Base-by-base conservation (phyloP, 805 yeast genomes). In the Ascoidea asiatica region DNA sequence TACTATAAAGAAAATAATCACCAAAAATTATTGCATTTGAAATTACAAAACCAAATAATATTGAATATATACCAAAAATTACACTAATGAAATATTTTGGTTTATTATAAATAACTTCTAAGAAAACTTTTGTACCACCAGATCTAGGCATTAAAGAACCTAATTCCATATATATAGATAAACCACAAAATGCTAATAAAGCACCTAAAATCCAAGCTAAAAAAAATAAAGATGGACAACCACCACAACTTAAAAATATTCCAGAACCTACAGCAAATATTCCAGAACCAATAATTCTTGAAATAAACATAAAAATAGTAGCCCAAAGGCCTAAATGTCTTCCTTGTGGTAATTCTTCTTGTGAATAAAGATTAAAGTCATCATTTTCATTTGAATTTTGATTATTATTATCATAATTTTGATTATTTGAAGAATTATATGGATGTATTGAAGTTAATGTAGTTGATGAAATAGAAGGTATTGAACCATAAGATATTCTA, bases 281-380 rank as follows among this genome's bases (percentile, higher is more conserved):
- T 0, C 92, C 92, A 0, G 88, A 78, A 0, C 94, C 92, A 11
- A 83, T 64, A 38, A 82, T 82, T 48, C 88, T 63, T n/a, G 85
- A 75, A 5, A 83, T 68, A 52, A 80, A 78, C 46, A 81, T 61
- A 39, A 79, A 69, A 38, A 78, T 67, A 0, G 85, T 79, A 5
- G 87, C 77, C 52, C 72, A 79, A 2, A 79, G 57, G 0, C 90
- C 90, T 48, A 83, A 58, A 59, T 81, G 87, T 37, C 90, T 64
- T 1, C 90, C 89, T 51, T 79, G 87, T 1, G 89, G 89, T 1
- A 72, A 60, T 20, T 74, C 79, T 41, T 48, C 51, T 5, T n/a
- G n/a, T n/a, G n/a, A n/a, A n/a, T n/a, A n/a, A n/a, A n/a, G n/a
- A n/a, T n/a, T n/a, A n/a, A n/a, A n/a, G n/a, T n/a, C n/a, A n/a